A percentile compares a stretch with the other conserved stretches of the same genome.
Conservation (phyloP, 495 filamentous ascomycete species). For the Penicillium longicatenatum region DNA sequence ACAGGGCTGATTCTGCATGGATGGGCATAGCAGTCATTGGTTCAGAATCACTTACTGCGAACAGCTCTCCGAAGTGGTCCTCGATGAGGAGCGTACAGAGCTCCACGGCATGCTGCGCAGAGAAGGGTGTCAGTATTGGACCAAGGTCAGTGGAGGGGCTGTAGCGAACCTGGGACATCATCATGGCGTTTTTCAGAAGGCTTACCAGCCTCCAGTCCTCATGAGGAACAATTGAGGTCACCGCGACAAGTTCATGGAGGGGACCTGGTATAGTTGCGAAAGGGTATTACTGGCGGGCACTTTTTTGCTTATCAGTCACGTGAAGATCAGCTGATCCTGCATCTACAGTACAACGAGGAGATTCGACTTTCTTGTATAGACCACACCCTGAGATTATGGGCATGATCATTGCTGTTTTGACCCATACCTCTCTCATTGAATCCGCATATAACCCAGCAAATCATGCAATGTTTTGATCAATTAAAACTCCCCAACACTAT, state of each 20-base stretch:
- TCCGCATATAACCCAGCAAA: not conserved
- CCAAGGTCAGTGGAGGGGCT: constrained; percentile 7
- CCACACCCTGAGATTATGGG: too few species aligned
- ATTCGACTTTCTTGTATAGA: not conserved
- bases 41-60: constrained; percentile 65
- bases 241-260: constrained; percentile 51
- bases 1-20: not conserved
- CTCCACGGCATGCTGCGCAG: constrained; percentile 64
- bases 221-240: constrained; percentile 69
- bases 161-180: constrained; percentile 55
- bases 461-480: not conserved
- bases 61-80: constrained; percentile 85
- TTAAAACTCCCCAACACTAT: not conserved
- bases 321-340: constrained; percentile 36
- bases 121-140: constrained; percentile 23
- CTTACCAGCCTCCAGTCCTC: constrained; percentile 62
- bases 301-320: constrained; percentile 47
- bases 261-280: constrained; percentile 3
- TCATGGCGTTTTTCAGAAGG: constrained; percentile 57
- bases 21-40: not conserved
- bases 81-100: constrained; percentile 87
- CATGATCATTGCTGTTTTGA: too few species aligned
- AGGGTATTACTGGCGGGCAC: constrained; percentile 14
- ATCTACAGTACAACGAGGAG: not conserved
- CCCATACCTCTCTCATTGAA: too few species aligned